Evolutionary conservation across 148 eudicot genomes (phyloP).

Genomic region (Pouteria glomerata): DNA sequence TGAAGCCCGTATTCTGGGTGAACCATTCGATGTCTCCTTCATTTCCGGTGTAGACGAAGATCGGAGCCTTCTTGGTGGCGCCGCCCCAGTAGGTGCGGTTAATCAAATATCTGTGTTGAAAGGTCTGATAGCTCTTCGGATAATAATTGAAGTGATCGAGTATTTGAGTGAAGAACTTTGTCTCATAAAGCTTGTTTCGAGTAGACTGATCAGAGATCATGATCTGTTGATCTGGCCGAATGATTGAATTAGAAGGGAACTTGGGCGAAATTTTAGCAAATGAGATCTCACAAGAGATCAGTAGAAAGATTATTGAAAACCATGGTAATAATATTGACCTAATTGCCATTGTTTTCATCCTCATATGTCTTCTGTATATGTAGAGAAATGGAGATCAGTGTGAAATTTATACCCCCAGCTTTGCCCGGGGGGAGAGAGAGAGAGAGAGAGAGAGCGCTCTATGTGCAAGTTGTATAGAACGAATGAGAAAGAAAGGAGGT

Average conservation of each 20-base stretch:
- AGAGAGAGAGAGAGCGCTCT: too few relatives aligned
- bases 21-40: constrained; percentile 94
- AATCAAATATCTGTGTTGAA: constrained; percentile 72
- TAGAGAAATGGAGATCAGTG: neutral
- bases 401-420: too few relatives aligned
- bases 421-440: neutral
- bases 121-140: constrained; percentile 62
- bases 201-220: constrained; percentile 7
- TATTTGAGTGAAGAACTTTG: constrained; percentile 65
- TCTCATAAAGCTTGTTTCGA: constrained; percentile 29
- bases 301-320: constrained; percentile 7
- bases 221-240: constrained; percentile 37
- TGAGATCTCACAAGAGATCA: constrained; percentile 15
- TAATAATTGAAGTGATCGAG: constrained; percentile 75
- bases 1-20: constrained; percentile 71
- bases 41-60: constrained; percentile 75
- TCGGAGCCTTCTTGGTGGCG: constrained; percentile 48
- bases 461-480: too few relatives aligned
- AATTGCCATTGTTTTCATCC: constrained; percentile 17
- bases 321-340: constrained; percentile 1
- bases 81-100: constrained; percentile 74
- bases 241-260: constrained; percentile 51
- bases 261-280: constrained; percentile 22
- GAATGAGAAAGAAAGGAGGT: too few relatives aligned
- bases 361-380: neutral